Percentiles rank a stretch among this genome's conserved stretches.
Conservation (phyloP, 495 filamentous ascomycete genomes). For the Trichocladium uniseriatum region DNA sequence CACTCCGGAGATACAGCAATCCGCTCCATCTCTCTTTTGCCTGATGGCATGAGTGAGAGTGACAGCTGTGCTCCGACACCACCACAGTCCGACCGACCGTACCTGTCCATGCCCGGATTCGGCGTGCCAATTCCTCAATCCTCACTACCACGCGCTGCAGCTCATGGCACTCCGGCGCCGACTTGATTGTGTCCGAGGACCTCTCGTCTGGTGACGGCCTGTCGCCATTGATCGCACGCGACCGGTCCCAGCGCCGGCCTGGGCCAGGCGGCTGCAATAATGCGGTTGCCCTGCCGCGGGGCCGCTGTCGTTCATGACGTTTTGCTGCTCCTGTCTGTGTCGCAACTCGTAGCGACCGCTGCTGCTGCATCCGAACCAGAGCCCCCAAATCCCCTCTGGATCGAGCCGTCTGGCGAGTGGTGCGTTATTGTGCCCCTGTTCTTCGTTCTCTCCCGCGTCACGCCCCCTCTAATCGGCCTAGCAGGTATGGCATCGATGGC, state of each 20-base stretch:
- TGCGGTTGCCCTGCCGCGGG: conserved; percentile 25
- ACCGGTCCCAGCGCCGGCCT: conserved; percentile 6
- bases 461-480: conserved; percentile 15
- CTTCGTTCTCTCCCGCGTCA: not conserved
- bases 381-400: conserved; percentile 27
- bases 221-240: conserved; percentile 11
- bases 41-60: conserved; percentile 1
- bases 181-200: conserved; percentile 24
- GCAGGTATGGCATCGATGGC: conserved; percentile 43
- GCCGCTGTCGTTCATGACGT: conserved; percentile 32
- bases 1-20: not conserved
- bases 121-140: not conserved
- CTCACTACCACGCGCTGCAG: conserved; percentile 14
- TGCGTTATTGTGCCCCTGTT: conserved; percentile 18
- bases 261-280: conserved; percentile 24
- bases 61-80: conserved; percentile 1
- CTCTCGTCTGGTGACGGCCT: conserved; percentile 20
- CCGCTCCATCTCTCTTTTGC: not conserved
- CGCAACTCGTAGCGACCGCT: conserved; percentile 25
- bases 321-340: conserved; percentile 30
- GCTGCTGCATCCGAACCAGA: conserved; percentile 6
- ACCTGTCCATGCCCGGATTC: not conserved
- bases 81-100: not conserved
- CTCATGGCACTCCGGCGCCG: conserved; percentile 27
- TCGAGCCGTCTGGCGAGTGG: conserved; percentile 36